Evolutionary conservation across 208 protist species (phyloP).

Genomic region (Phytomonas francai): DNA sequence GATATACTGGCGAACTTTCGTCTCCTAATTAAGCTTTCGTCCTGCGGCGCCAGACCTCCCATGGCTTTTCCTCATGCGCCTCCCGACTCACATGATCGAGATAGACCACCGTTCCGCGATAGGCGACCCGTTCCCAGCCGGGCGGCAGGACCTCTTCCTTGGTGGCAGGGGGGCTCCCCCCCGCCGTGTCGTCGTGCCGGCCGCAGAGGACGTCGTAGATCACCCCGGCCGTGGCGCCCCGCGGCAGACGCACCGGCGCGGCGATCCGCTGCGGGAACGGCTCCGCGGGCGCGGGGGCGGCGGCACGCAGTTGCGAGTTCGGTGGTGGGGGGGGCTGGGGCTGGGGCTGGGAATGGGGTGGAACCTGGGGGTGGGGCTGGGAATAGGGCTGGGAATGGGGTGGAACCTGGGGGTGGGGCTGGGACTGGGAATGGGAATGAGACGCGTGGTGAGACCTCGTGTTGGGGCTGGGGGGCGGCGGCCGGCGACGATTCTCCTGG

Average conservation of each 20-base stretch:
- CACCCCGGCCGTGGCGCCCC: slow-evolving; percentile 5
- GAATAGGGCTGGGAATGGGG: not conserved
- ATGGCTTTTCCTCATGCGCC: slow-evolving; percentile 48
- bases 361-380: not conserved
- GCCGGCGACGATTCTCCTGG: no score
- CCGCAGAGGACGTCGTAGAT: slow-evolving; percentile 22
- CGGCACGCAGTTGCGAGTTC: not conserved
- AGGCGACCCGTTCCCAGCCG: slow-evolving; percentile 47
- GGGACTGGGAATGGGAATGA: no score
- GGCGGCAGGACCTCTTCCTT: slow-evolving; percentile 24
- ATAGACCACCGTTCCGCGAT: slow-evolving; percentile 38
- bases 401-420: not conserved
- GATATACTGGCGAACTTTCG: not conserved
- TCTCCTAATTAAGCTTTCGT: slow-evolving; percentile 5
- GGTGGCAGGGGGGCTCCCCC: not conserved
- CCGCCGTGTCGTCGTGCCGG: slow-evolving; percentile 6
- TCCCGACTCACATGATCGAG: slow-evolving; percentile 56
- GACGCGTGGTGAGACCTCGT: no score
- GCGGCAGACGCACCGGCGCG: not conserved
- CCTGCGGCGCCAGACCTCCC: slow-evolving; percentile 43
- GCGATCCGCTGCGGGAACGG: not conserved
- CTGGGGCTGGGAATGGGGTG: not conserved
- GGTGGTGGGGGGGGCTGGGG: not conserved
- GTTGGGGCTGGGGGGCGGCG: no score
- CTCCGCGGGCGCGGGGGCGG: not conserved